Conservation (phyloP, 140 eudicot species). For the Ambrosia hybrid region DNA sequence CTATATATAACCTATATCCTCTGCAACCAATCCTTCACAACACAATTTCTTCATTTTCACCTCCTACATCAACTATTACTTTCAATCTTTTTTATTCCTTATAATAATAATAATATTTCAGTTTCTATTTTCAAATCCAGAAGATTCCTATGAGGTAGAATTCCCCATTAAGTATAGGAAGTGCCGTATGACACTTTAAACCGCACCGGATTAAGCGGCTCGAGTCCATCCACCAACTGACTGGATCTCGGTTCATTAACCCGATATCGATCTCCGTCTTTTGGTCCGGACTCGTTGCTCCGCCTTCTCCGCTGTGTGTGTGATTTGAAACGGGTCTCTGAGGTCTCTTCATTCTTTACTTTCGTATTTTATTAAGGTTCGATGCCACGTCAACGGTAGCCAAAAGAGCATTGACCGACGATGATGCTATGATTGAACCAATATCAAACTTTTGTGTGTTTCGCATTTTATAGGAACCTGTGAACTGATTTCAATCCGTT, state of each 20-base stretch:
- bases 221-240: constrained; percentile 56
- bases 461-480: constrained; percentile 86
- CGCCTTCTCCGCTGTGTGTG: constrained; percentile 50
- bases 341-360: constrained; percentile 28
- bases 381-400: constrained; percentile 94
- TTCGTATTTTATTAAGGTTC: constrained; percentile 32
- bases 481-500: constrained; percentile 49
- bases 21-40: too few relatives aligned
- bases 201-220: constrained; percentile 40
- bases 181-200: constrained; percentile 90
- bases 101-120: background rate
- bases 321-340: constrained; percentile 93
- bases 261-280: constrained; percentile 17
- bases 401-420: constrained; percentile 59
- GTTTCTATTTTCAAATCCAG: background rate
- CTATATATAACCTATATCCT: too few relatives aligned
- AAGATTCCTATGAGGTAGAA: constrained; percentile 36
- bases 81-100: too few relatives aligned
- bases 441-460: constrained; percentile 42
- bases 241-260: constrained; percentile 30
- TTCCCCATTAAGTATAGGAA: constrained; percentile 48
- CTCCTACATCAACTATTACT: too few relatives aligned
- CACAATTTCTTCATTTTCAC: too few relatives aligned
- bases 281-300: constrained; percentile 41
- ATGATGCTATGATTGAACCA: constrained; percentile 77